Base-by-base conservation (phyloP, 208 protist species). In the Sergeia podlipaevii region DNA sequence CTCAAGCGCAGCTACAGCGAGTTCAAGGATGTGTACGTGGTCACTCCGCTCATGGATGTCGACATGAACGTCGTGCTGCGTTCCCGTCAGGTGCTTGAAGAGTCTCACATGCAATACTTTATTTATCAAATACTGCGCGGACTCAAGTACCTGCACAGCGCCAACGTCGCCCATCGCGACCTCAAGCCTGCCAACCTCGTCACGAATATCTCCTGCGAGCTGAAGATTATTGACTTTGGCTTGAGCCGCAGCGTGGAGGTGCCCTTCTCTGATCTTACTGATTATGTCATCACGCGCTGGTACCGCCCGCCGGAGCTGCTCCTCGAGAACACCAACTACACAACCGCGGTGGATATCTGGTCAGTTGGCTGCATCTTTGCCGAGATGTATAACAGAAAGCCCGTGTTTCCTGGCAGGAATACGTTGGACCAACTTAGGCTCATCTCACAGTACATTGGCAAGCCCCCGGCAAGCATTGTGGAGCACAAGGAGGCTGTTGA, bases 11-110 rank as follows among this genome's bases (percentile, higher is more conserved):
- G 67, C 51, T 97, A 97, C 74, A 87, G 70, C 18, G 77, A 96
- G 27, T 96, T 95, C 59, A 97, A 97, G 51, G 85, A 93, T 55
- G 83, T 99, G 15, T 98, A 97, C 44, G 80, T 99, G 24, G 97
- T 99, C 26, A 98, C 98, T 29, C 96, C 98, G 51, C 97, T 96
- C 54, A 86, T 98, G 55, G 95, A 98, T 42, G 85, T 97, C 24
- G 97, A 99, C 58, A 72, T 99, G 65, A 99, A 99, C 64, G 86
- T 89, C 8, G 80, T 93, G 30, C 65, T 93, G 18, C 85, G 81
- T 51, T 89, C 81, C 4, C 95, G 96, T 20, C 97, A 99, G 63
- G 80, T 88, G 46, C 60, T 89, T 13, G 75, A 94, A 51, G 77
- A 88, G 28, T 77, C 78, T 2, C 79, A 89, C 66, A 88, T 91